A percentile compares a stretch with the other conserved stretches of the same genome.
These are phyloP conservation scores for Obelidium mucronatum DNA, from an alignment of 192 early-diverging fungal genomes.

Conservation along the genomic window DNA sequence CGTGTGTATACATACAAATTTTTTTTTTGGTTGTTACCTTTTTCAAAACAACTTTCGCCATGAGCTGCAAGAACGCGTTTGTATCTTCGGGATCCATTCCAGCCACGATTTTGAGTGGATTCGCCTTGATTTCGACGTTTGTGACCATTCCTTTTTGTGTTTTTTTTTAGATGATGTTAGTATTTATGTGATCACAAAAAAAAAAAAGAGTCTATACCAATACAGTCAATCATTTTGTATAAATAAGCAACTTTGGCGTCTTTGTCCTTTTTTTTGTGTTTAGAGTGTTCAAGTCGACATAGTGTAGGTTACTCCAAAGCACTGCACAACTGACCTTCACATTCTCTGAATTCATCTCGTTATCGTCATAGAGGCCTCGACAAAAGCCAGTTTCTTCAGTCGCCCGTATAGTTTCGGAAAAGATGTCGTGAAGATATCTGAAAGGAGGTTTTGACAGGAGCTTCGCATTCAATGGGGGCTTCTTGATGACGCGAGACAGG, in stretches of 20 bases:
- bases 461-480: slow-evolving; percentile 61
- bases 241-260: slow-evolving; percentile 65
- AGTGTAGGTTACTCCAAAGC: neutral
- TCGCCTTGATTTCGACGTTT: slow-evolving; percentile 51
- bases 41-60: slow-evolving; percentile 57
- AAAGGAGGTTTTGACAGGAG: slow-evolving; percentile 69
- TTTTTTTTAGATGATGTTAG: neutral
- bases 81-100: slow-evolving; percentile 67
- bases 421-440: slow-evolving; percentile 64
- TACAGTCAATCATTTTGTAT: slow-evolving; percentile 58
- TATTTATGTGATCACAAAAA: neutral
- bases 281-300: neutral
- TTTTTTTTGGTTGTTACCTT: slow-evolving; percentile 44
- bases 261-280: slow-evolving; percentile 52
- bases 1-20: neutral
- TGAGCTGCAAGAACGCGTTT: slow-evolving; percentile 60
- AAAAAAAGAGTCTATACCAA: slow-evolving; percentile 42
- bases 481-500: slow-evolving; percentile 53
- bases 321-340: slow-evolving; percentile 50
- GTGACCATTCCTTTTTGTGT: slow-evolving; percentile 48
- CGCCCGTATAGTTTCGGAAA: slow-evolving; percentile 54
- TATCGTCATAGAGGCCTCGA: slow-evolving; percentile 55
- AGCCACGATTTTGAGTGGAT: slow-evolving; percentile 66
- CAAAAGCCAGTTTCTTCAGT: slow-evolving; percentile 42
- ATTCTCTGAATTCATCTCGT: slow-evolving; percentile 60